Evolutionary conservation across 1,139 yeast genomes (phyloP).

Genomic region (Debaryomyces udenii): DNA sequence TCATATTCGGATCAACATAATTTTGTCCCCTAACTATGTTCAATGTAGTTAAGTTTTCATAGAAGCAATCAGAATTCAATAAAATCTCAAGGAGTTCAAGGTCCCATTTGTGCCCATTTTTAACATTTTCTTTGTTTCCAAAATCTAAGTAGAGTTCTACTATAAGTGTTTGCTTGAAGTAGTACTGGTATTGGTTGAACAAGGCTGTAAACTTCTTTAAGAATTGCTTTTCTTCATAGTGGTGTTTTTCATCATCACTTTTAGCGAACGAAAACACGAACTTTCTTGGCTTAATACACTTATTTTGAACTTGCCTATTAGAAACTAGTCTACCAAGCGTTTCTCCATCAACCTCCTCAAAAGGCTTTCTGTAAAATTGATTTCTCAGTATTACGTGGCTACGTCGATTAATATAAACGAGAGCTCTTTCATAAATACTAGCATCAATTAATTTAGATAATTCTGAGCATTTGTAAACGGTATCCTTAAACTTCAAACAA

Average conservation of each 20-base stretch:
- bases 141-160: slow-evolving; percentile 21
- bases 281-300: slow-evolving; percentile 14
- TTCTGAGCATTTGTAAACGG: slow-evolving; percentile 7
- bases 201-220: slow-evolving; percentile 6
- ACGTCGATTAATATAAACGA: slow-evolving; percentile 5
- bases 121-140: slow-evolving; percentile 15
- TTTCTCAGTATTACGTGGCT: slow-evolving; percentile 4
- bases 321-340: not conserved
- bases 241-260: slow-evolving; percentile 4
- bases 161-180: slow-evolving; percentile 11
- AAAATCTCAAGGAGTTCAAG: slow-evolving; percentile 10
- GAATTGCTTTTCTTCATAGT: slow-evolving; percentile 4
- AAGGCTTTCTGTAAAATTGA: slow-evolving; percentile 6
- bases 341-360: slow-evolving; percentile 6
- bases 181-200: slow-evolving; percentile 8
- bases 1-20: slow-evolving; percentile 8
- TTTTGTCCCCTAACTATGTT: slow-evolving; percentile 20
- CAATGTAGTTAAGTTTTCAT: slow-evolving; percentile 17
- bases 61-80: slow-evolving; percentile 12
- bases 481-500: slow-evolving; percentile 15
- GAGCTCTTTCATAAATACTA: slow-evolving; percentile 19
- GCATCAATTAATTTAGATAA: slow-evolving; percentile 11
- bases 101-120: slow-evolving; percentile 12
- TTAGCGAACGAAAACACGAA: slow-evolving; percentile 19
- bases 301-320: not conserved